Evolutionary conservation across 2,329 filamentous ascomycete genomes (phyloP).

Genomic region (Epichloe sibirici): DNA sequence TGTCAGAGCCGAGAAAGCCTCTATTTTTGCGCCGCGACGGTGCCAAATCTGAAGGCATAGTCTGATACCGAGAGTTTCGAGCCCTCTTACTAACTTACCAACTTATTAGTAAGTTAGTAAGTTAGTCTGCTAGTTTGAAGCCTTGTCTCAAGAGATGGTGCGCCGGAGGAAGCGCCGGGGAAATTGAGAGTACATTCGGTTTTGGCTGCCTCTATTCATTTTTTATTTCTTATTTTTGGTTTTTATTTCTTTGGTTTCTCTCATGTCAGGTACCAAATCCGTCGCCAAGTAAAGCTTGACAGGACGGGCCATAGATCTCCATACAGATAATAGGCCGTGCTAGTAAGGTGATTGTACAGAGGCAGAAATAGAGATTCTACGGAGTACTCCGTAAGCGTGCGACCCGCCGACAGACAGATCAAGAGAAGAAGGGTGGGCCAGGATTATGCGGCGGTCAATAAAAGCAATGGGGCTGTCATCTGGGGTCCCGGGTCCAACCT

Average conservation of each 20-base stretch:
- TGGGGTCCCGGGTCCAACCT: not conserved
- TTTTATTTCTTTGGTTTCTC: too few relatives aligned
- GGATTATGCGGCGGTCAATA: not conserved
- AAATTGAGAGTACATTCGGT: not conserved
- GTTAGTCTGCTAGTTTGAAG: not conserved
- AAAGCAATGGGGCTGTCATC: not conserved
- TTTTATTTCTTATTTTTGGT: not conserved
- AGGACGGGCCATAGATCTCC: not conserved
- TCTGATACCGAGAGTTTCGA: not conserved
- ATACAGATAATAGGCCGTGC: not conserved
- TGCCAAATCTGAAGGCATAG: slow-evolving; percentile 19
- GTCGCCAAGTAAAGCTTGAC: not conserved
- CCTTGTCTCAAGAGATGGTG: not conserved
- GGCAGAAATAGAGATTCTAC: not conserved
- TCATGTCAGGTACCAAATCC: not conserved
- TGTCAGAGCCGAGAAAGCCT: slow-evolving; percentile 38
- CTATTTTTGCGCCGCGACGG: slow-evolving; percentile 28
- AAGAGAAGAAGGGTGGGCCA: not conserved
- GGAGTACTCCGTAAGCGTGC: too few relatives aligned
- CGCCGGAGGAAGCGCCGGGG: not conserved
- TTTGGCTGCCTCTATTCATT: not conserved
- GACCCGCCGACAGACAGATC: not conserved
- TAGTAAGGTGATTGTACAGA: not conserved
- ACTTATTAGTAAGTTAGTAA: too few relatives aligned
- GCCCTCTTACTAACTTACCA: too few relatives aligned